Evolutionary conservation across 2,329 filamentous ascomycete genomes (phyloP).

Genomic region (Pseudogymnoascus sp.): DNA sequence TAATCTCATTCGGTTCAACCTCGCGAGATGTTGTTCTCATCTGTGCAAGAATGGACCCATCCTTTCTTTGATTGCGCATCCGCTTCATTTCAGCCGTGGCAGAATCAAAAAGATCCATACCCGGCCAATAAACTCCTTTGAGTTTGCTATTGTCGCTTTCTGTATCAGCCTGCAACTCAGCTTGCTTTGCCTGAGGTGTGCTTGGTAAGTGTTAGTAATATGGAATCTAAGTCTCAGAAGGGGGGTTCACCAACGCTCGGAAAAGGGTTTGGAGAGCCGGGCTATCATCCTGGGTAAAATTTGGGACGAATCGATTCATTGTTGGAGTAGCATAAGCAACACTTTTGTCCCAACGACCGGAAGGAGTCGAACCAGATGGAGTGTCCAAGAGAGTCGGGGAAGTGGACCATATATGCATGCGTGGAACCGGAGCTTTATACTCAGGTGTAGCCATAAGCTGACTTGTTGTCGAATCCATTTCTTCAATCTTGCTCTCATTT

Average conservation of each 20-base stretch:
- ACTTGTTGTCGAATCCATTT: background rate
- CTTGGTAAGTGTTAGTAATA: background rate
- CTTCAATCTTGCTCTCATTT: background rate
- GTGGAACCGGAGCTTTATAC: slow-evolving; percentile 26
- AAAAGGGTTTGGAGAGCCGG: background rate
- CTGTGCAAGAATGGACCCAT: slow-evolving; percentile 59
- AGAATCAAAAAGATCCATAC: slow-evolving; percentile 76
- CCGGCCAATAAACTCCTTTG: slow-evolving; percentile 68
- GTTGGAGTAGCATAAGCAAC: slow-evolving; percentile 25
- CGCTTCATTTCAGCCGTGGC: slow-evolving; percentile 66
- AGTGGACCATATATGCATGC: slow-evolving; percentile 27
- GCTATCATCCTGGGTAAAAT: slow-evolving; percentile 19
- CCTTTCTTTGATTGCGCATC: slow-evolving; percentile 72
- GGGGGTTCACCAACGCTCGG: background rate
- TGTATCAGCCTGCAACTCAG: slow-evolving; percentile 1
- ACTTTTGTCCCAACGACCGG: slow-evolving; percentile 18
- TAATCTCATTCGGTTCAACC: slow-evolving; percentile 57
- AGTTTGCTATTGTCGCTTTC: slow-evolving; percentile 31
- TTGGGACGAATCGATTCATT: slow-evolving; percentile 21
- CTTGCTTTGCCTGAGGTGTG: background rate
- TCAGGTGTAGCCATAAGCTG: slow-evolving; percentile 15
- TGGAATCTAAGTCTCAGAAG: background rate
- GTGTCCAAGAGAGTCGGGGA: slow-evolving; percentile 7
- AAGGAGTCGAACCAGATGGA: slow-evolving; percentile 2
- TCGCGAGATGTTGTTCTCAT: slow-evolving; percentile 58